Evolutionary conservation across 768 basidiomycete species (phyloP), one percentile per base, ranked within the genome.

Genomic region (Tremella yokohamensis): DNA sequence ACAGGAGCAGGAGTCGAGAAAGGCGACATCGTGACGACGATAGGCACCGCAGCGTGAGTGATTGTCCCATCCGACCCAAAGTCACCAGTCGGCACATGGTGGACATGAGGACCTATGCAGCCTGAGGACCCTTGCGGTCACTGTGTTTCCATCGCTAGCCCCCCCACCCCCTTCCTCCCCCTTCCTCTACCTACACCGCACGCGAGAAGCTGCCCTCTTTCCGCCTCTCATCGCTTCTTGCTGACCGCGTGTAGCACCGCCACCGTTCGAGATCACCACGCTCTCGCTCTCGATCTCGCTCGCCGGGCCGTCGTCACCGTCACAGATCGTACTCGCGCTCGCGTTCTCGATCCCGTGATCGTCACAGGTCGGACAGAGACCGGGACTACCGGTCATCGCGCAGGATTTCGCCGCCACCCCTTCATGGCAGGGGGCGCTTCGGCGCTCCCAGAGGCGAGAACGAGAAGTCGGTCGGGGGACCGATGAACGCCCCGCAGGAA

Each of bases 261-360:
- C 83, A 84, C 42, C 81, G 83, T 49, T 26, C 20, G 20, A 20
- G 48, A 7, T 19, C 56, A 82, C 82, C 29, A 65, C 29, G 64
- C 42, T 65, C 70, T 47, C 84, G 84, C 52, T 72, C 74, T 25
- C 72, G 77, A 15, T 73, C 73, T 19, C 66, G 66, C 18, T 74
- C 72, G 18, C 74, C 73, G 39, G 66, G 65, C 37, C 64, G 65
- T 22, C 69, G 66, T 24, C 69, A 64, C 40, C 56, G 59, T 13
- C 51, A 55, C 48, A 52, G 58, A 25, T 70, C 73, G 7, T 64
- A 70, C 37, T 66, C 67, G 20, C 84, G 86, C 26, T 83, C 85
- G 59, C 84, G 87, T 47, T 86, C 87, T 29, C 80, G 80, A 39
- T 82, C 81, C 16, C 79, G 82, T 40, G 69, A 71, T 44, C 51